phyloP scores from a whole-genome alignment of 192 early-diverging fungal genomes.

The Coemansia sp. region DNA sequence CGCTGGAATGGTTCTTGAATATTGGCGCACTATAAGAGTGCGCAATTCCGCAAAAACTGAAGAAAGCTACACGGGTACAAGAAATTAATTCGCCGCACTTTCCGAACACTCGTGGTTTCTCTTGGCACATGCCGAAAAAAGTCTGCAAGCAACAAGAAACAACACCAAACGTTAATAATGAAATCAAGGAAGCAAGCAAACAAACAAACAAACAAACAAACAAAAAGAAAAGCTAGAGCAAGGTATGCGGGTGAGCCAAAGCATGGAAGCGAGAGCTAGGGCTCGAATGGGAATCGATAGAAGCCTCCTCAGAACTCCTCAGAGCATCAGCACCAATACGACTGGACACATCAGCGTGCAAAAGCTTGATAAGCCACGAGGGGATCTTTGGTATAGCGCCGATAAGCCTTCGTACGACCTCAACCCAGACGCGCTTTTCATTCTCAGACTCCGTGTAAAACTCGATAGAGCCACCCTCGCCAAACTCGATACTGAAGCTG shows the following conservation, averaged over 20 bases:
- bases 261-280: constrained; percentile 45
- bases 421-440: constrained; percentile 53
- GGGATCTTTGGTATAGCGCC: constrained; percentile 52
- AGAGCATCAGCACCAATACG: constrained; percentile 5
- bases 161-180: background rate
- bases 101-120: background rate
- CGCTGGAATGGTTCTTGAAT: background rate
- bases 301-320: constrained; percentile 23
- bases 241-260: constrained; percentile 24
- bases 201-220: background rate
- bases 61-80: background rate
- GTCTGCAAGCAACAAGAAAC: background rate
- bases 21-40: background rate
- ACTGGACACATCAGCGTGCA: constrained; percentile 50
- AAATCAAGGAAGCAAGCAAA: background rate
- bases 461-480: constrained; percentile 43
- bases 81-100: constrained; percentile 3
- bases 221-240: constrained; percentile 5
- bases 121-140: background rate
- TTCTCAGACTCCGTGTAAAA: constrained; percentile 47
- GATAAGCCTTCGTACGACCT: constrained; percentile 36
- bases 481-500: constrained; percentile 55
- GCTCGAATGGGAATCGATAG: constrained; percentile 18
- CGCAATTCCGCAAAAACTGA: background rate
- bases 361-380: constrained; percentile 53